These are phyloP conservation scores for Leccinum subspadiceum DNA, from an alignment of 1,284 basidiomycete species.

Conservation along the genomic window DNA sequence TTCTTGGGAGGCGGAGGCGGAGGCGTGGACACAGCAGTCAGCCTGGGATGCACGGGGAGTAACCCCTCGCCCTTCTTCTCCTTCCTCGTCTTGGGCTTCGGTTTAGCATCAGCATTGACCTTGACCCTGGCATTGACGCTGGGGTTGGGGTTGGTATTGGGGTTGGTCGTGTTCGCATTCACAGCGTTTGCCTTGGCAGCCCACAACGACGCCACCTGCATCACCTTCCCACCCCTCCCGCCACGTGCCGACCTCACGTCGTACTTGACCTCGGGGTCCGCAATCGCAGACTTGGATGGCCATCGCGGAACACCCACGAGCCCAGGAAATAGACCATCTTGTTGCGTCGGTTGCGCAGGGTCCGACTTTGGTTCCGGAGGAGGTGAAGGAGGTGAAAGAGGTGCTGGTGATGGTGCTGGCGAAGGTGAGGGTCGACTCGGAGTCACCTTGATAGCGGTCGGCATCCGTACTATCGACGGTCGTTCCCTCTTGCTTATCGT, in stretches of 20 bases:
- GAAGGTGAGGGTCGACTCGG: not conserved
- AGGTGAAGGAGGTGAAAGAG: not conserved
- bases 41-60: not conserved
- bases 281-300: constrained; percentile 30
- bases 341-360: not conserved
- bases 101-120: not conserved
- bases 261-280: constrained; percentile 58
- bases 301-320: constrained; percentile 24
- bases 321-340: not conserved
- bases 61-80: constrained; percentile 1
- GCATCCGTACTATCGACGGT: constrained; percentile 8
- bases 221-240: constrained; percentile 72
- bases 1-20: constrained; percentile 8
- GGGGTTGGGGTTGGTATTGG: not conserved
- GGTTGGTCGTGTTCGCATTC: not conserved
- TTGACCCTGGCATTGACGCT: not conserved
- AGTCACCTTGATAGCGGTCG: constrained; percentile 4
- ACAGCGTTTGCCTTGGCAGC: constrained; percentile 40
- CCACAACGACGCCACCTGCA: constrained; percentile 74
- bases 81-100: not conserved
- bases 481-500: not conserved
- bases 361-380: not conserved
- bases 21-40: not conserved
- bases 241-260: constrained; percentile 76
- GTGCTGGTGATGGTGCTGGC: not conserved